These are phyloP conservation scores for Tricholoma bakamatsutake DNA, from an alignment of 768 basidiomycete genomes.

Conservation along the genomic window DNA sequence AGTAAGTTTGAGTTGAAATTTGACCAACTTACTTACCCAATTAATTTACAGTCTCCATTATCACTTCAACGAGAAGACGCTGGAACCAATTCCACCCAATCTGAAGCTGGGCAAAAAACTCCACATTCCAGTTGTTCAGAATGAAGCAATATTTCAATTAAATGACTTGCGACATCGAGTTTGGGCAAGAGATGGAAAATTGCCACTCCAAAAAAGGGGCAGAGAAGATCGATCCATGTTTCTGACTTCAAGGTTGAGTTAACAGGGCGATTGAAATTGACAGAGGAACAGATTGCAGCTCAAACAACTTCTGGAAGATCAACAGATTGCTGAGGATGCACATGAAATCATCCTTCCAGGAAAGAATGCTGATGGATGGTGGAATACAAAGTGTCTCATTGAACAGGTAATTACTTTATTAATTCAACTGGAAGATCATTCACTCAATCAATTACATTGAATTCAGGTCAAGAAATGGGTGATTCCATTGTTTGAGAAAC, in stretches of 20 bases:
- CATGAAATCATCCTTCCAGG: conserved; percentile 16
- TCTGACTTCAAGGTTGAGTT: conserved; percentile 10
- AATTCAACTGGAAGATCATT: too few relatives aligned
- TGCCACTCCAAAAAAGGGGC: conserved; percentile 9
- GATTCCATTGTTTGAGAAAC: conserved; percentile 2
- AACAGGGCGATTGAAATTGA: conserved; percentile 6
- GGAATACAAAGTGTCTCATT: conserved; percentile 16
- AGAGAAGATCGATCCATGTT: conserved; percentile 5
- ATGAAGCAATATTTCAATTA: neutral
- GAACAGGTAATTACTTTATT: conserved; percentile 11
- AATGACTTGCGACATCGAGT: neutral
- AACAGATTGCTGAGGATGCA: conserved; percentile 8
- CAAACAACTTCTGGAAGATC: neutral
- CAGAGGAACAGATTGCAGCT: neutral
- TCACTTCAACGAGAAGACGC: too few relatives aligned
- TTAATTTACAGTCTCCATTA: too few relatives aligned
- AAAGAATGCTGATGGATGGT: conserved; percentile 16
- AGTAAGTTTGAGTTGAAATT: too few relatives aligned
- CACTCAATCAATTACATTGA: neutral
- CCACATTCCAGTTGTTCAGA: too few relatives aligned
- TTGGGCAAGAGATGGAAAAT: neutral
- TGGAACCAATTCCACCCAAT: too few relatives aligned
- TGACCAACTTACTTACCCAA: too few relatives aligned
- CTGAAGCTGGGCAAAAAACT: too few relatives aligned
- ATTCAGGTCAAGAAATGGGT: neutral